phyloP scores from a whole-genome alignment of 2,329 filamentous ascomycete species.

The Cucurbitaria berberidis region DNA sequence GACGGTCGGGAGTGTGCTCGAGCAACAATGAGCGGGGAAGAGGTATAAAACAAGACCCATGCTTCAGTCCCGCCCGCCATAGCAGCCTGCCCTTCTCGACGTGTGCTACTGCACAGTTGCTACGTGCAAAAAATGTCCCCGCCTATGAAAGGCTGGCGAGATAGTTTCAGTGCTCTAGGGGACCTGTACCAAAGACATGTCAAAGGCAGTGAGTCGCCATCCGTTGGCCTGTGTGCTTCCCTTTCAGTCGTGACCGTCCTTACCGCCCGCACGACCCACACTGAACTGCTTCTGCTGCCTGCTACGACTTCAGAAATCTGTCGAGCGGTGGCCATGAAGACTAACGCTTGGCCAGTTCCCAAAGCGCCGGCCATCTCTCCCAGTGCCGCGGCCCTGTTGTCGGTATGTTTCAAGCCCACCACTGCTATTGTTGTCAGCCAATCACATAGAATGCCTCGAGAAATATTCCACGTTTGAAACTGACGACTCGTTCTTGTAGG shows the following conservation, averaged over 20 bases:
- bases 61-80: background rate
- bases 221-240: constrained; percentile 40
- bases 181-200: constrained; percentile 39
- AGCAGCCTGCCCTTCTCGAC: constrained; percentile 13
- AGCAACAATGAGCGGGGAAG: constrained; percentile 1
- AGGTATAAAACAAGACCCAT: constrained; percentile 12
- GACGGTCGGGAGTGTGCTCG: background rate
- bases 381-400: constrained; percentile 44
- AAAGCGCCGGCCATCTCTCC: constrained; percentile 46
- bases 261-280: constrained; percentile 36
- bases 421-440: constrained; percentile 28
- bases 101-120: constrained; percentile 21
- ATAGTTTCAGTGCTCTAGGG: constrained; percentile 40
- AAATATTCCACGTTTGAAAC: constrained; percentile 16
- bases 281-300: constrained; percentile 23
- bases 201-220: constrained; percentile 47
- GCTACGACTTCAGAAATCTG: constrained; percentile 13
- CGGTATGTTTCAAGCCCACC: constrained; percentile 45
- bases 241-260: constrained; percentile 14
- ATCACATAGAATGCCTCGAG: constrained; percentile 21
- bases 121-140: constrained; percentile 37
- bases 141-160: constrained; percentile 41
- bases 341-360: constrained; percentile 44
- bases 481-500: constrained; percentile 54
- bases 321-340: constrained; percentile 25